Conservation (phyloP, 331 rosid species). For the Pyracantha coccinea region DNA sequence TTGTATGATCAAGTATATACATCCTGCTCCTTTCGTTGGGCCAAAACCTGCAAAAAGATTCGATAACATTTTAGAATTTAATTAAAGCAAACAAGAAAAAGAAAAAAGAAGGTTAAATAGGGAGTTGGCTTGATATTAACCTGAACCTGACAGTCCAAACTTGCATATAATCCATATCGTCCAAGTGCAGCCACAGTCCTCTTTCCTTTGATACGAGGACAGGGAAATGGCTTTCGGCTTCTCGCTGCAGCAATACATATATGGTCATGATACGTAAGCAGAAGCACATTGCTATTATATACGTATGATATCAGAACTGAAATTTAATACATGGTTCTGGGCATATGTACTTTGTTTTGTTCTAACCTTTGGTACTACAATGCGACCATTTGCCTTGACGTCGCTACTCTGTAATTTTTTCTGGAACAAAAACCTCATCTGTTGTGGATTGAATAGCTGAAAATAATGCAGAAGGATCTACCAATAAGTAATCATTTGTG, state of each 20-base stretch:
- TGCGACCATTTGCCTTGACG: conserved; percentile 13
- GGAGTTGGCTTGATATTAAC: background rate
- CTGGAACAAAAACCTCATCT: conserved; percentile 7
- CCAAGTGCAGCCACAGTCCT: conserved; percentile 4
- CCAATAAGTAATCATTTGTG: background rate
- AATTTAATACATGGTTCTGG: too few relatives aligned
- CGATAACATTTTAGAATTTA: background rate
- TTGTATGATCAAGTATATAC: conserved; percentile 22
- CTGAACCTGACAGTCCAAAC: conserved; percentile 27
- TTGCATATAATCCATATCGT: conserved; percentile 16
- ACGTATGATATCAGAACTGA: too few relatives aligned
- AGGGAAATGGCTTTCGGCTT: conserved; percentile 24
- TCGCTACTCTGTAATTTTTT: conserved; percentile 25
- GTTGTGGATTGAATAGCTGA: conserved; percentile 6
- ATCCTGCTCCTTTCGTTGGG: conserved; percentile 17
- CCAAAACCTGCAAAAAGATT: conserved; percentile 20
- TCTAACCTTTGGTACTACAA: conserved; percentile 21
- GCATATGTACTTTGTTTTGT: too few relatives aligned
- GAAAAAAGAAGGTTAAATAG: background rate
- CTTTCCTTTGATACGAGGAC: background rate
- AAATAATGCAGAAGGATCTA: background rate
- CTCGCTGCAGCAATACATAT: background rate
- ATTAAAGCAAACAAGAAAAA: background rate
- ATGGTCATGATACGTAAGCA: background rate
- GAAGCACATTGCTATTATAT: background rate